Conservation (phyloP, 106 monocot species). For the Dendrobium huoshanense region DNA sequence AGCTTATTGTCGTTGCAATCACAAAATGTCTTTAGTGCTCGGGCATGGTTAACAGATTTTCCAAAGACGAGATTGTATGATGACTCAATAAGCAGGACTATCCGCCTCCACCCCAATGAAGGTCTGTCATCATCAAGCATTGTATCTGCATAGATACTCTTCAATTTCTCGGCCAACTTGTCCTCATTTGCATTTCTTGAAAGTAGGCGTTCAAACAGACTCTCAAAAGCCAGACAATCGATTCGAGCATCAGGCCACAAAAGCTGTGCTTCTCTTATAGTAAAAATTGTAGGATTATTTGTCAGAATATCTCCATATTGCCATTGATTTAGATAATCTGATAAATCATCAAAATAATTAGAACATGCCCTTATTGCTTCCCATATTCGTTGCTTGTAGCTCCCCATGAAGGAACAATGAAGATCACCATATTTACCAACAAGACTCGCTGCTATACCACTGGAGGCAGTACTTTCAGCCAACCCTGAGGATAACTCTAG, state of each 20-base stretch:
- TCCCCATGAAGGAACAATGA: slow-evolving; percentile 75
- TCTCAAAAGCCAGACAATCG: slow-evolving; percentile 72
- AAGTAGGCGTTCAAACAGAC: slow-evolving; percentile 49
- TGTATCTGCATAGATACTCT: slow-evolving; percentile 27
- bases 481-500: slow-evolving; percentile 49
- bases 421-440: slow-evolving; percentile 33
- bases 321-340: slow-evolving; percentile 89
- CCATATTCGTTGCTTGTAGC: slow-evolving; percentile 95
- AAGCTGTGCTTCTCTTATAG: slow-evolving; percentile 93
- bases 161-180: slow-evolving; percentile 35
- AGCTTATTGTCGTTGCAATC: slow-evolving; percentile 54
- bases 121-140: slow-evolving; percentile 45
- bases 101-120: slow-evolving; percentile 84
- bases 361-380: slow-evolving; percentile 98
- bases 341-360: slow-evolving; percentile 98
- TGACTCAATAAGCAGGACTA: slow-evolving; percentile 79
- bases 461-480: slow-evolving; percentile 45
- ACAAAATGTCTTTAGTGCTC: slow-evolving; percentile 81
- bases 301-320: slow-evolving; percentile 99
- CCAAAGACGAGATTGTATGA: slow-evolving; percentile 50
- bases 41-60: slow-evolving; percentile 52
- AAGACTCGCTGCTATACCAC: slow-evolving; percentile 19
- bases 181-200: slow-evolving; percentile 53
- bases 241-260: slow-evolving; percentile 92
- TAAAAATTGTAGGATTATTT: slow-evolving; percentile 97